phyloP scores from a whole-genome alignment of 23 red algal species.

The Gracilaria domingensis region DNA sequence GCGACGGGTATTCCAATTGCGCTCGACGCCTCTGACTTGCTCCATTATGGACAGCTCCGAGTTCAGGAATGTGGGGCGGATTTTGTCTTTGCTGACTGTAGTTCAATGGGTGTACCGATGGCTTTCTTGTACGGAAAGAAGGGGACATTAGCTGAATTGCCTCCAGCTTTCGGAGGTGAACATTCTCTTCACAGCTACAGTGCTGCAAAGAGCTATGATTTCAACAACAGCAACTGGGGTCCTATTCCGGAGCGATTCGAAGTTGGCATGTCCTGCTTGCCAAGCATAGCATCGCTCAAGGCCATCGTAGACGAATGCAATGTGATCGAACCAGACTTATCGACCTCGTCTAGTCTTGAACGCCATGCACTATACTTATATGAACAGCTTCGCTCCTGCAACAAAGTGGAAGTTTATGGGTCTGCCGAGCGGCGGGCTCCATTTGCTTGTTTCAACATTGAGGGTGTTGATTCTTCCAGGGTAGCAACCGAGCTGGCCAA shows the following conservation, averaged over 20 bases:
- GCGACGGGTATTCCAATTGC: slow-evolving; percentile 10
- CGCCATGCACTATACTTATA: background rate
- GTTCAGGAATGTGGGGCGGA: slow-evolving; percentile 5
- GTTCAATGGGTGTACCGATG: slow-evolving; percentile 25
- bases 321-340: background rate
- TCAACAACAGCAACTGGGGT: slow-evolving; percentile 35
- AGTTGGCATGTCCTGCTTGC: slow-evolving; percentile 15
- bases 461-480: background rate
- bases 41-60: slow-evolving; percentile 3
- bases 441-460: slow-evolving; percentile 46
- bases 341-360: background rate
- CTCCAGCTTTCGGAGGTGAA: slow-evolving; percentile 42
- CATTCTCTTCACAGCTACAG: background rate
- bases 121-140: slow-evolving; percentile 48
- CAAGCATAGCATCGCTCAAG: background rate
- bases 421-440: slow-evolving; percentile 12
- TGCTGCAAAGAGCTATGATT: background rate
- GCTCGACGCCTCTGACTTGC: slow-evolving; percentile 21
- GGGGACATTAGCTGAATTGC: slow-evolving; percentile 6
- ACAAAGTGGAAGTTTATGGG: slow-evolving; percentile 35
- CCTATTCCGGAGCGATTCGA: slow-evolving; percentile 55
- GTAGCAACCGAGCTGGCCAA: background rate
- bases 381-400: slow-evolving; percentile 13
- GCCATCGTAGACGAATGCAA: slow-evolving; percentile 22
- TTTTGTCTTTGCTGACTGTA: slow-evolving; percentile 27